Percentiles rank a stretch among this genome's conserved stretches.
Conservation (phyloP, 139 green algal genomes). For the Coelastrella sp. region DNA sequence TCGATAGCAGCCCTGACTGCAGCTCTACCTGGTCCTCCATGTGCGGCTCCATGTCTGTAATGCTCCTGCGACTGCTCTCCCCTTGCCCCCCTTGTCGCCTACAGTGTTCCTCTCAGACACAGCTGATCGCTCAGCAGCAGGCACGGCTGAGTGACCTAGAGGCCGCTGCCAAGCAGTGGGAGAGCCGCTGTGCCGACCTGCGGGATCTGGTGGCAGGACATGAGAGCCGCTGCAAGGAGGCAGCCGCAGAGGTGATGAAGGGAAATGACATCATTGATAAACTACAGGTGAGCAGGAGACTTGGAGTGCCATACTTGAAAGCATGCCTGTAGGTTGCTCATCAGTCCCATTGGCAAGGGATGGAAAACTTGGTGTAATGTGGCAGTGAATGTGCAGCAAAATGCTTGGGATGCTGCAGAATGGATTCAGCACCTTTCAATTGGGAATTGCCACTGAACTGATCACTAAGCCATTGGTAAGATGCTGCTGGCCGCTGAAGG, state of each 20-base stretch:
- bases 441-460: too few relatives aligned
- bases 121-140: conserved; percentile 71
- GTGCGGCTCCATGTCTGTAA: too few relatives aligned
- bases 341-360: not conserved
- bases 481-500: too few relatives aligned
- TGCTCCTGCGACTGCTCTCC: not conserved
- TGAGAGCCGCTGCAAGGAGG: conserved; percentile 63
- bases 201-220: conserved; percentile 57
- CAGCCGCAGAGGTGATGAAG: conserved; percentile 77
- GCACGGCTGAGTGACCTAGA: conserved; percentile 76
- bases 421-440: too few relatives aligned
- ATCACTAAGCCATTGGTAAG: too few relatives aligned
- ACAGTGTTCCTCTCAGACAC: conserved; percentile 36
- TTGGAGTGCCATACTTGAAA: not conserved
- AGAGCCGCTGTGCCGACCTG: conserved; percentile 76
- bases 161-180: conserved; percentile 56
- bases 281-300: conserved; percentile 70
- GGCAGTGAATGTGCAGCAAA: too few relatives aligned
- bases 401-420: not conserved
- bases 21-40: not conserved
- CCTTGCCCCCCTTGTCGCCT: not conserved
- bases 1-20: not conserved
- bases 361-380: too few relatives aligned
- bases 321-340: not conserved
- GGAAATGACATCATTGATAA: conserved; percentile 87